A percentile compares a stretch with the other conserved stretches of the same genome.
phyloP scores from a whole-genome alignment of 2,329 filamentous ascomycete genomes.

The Mycosphaerella sp. region DNA sequence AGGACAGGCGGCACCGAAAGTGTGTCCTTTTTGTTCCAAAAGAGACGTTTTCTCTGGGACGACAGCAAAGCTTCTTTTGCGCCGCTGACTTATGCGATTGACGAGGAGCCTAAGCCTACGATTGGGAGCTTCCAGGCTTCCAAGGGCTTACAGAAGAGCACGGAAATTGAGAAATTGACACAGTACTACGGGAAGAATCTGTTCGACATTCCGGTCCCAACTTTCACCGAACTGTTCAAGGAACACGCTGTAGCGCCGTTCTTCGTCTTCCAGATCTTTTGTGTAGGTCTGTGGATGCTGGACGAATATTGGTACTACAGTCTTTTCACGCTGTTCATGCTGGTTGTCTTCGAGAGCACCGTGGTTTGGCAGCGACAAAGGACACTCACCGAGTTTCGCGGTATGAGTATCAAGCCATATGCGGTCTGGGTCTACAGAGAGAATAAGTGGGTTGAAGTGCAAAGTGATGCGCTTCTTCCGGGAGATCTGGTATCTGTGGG shows the following conservation, averaged over 20 bases:
- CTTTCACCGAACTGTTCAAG: conserved; percentile 91
- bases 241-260: conserved; percentile 98
- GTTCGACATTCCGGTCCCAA: conserved; percentile 96
- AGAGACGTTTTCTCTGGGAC: conserved; percentile 88
- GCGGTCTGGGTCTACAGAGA: conserved; percentile 85
- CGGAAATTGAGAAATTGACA: conserved; percentile 72
- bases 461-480: conserved; percentile 85
- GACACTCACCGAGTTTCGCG: conserved; percentile 90
- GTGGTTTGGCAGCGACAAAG: conserved; percentile 98
- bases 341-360: conserved; percentile 94
- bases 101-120: conserved; percentile 73
- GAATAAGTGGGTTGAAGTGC: conserved; percentile 79
- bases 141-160: conserved; percentile 63
- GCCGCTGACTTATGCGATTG: conserved; percentile 75
- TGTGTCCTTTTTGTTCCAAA: conserved; percentile 92
- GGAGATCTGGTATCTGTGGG: conserved; percentile 89
- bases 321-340: conserved; percentile 97
- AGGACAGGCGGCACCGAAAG: conserved; percentile 68
- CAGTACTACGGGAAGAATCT: conserved; percentile 94
- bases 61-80: conserved; percentile 66
- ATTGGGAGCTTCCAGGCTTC: conserved; percentile 74
- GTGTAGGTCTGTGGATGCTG: conserved; percentile 95
- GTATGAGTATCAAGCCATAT: conserved; percentile 99
- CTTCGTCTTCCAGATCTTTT: conserved; percentile 99
- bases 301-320: conserved; percentile 99